phyloP scores from a whole-genome alignment of 805 yeast species.

The Candida railenensis region DNA sequence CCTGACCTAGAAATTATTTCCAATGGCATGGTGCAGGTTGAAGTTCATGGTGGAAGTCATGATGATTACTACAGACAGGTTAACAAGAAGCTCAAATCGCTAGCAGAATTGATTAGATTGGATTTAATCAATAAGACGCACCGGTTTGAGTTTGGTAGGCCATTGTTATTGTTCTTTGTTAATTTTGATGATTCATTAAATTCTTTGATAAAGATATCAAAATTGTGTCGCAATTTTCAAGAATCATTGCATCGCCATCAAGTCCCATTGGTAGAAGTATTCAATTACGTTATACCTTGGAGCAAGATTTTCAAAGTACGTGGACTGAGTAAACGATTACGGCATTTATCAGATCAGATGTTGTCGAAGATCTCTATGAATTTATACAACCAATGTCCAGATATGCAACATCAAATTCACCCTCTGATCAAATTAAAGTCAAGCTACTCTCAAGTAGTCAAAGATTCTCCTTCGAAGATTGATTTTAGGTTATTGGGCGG shows the following conservation, averaged over 20 bases:
- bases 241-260: conserved; percentile 34
- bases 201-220: conserved; percentile 47
- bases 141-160: conserved; percentile 43
- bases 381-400: conserved; percentile 59
- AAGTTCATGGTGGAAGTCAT: conserved; percentile 13
- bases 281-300: conserved; percentile 36
- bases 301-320: conserved; percentile 21
- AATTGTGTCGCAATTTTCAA: conserved; percentile 48
- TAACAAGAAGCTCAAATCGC: conserved; percentile 24
- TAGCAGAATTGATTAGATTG: conserved; percentile 37
- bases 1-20: conserved; percentile 28
- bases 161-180: conserved; percentile 51
- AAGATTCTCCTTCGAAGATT: conserved; percentile 36
- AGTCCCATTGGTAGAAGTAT: conserved; percentile 37
- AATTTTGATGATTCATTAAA: conserved; percentile 41
- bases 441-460: conserved; percentile 32
- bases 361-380: conserved; percentile 48
- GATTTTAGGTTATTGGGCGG: conserved; percentile 32
- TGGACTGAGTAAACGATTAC: conserved; percentile 12
- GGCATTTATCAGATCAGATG: conserved; percentile 31
- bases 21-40: conserved; percentile 25
- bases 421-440: conserved; percentile 6
- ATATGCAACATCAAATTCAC: conserved; percentile 9
- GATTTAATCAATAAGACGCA: conserved; percentile 42
- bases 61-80: conserved; percentile 28